A percentile compares a stretch with the other conserved stretches of the same genome.
Evolutionary conservation across 2,329 filamentous ascomycete species (phyloP).

Genomic region (Laburnicola sp.): DNA sequence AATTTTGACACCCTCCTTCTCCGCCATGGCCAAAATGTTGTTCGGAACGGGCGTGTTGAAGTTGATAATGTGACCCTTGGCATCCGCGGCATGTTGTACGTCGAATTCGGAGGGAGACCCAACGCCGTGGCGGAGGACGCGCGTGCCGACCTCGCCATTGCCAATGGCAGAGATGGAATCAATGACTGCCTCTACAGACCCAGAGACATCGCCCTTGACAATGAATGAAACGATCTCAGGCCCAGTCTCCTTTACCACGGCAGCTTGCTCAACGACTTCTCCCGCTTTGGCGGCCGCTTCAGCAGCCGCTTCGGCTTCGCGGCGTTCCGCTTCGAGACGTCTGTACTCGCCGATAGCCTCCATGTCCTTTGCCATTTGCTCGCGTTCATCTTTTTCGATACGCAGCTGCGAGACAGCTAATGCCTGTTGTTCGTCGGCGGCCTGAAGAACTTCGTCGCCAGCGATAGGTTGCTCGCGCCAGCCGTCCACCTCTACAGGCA

Average conservation of each 20-base stretch:
- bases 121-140: conserved; percentile 75
- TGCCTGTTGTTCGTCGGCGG: conserved; percentile 74
- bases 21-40: conserved; percentile 70
- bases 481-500: conserved; percentile 89
- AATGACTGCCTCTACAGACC: conserved; percentile 87
- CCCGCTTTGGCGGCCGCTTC: conserved; percentile 32
- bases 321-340: conserved; percentile 60
- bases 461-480: conserved; percentile 87
- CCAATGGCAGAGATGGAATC: conserved; percentile 77
- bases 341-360: conserved; percentile 75
- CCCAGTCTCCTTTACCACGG: conserved; percentile 50
- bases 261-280: conserved; percentile 38
- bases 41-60: conserved; percentile 78
- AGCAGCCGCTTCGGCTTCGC: conserved; percentile 60
- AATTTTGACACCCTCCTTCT: conserved; percentile 71
- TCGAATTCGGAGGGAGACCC: conserved; percentile 84
- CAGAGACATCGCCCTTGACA: conserved; percentile 89
- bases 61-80: conserved; percentile 75
- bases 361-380: conserved; percentile 68
- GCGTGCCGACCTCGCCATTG: conserved; percentile 78
- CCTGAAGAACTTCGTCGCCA: conserved; percentile 85
- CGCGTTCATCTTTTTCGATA: conserved; percentile 68
- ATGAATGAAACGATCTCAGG: conserved; percentile 73
- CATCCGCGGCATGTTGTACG: conserved; percentile 80
- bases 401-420: conserved; percentile 78